Conservation (phyloP, 2,329 filamentous ascomycete species). For the Trichoderma simmonsii region DNA sequence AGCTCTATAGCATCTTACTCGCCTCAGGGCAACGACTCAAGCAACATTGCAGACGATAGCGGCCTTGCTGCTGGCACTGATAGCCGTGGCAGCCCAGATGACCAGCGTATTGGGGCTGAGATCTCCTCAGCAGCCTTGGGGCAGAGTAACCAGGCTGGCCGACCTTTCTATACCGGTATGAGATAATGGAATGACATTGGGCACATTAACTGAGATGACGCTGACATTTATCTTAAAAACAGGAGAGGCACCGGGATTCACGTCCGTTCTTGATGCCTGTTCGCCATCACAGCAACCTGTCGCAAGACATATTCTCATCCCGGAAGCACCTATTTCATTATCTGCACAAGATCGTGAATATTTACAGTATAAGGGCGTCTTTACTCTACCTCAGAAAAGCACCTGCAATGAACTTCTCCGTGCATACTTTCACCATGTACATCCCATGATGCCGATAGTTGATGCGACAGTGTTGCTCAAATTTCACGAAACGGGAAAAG, state of each 20-base stretch:
- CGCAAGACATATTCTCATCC: neutral
- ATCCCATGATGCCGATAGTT: conserved; percentile 2
- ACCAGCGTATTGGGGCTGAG: neutral
- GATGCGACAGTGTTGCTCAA: conserved; percentile 4
- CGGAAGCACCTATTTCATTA: neutral
- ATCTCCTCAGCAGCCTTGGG: neutral
- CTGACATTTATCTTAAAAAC: neutral
- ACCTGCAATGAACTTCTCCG: neutral
- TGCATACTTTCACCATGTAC: conserved; percentile 13
- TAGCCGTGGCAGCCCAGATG: neutral
- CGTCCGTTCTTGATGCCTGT: neutral
- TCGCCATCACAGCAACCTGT: neutral
- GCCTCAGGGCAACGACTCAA: neutral
- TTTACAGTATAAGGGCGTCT: neutral
- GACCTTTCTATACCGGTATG: neutral
- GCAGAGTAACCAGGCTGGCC: neutral
- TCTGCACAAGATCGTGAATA: neutral
- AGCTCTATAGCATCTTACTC: neutral
- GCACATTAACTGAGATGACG: neutral
- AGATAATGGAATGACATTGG: too few relatives aligned
- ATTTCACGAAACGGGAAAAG: neutral
- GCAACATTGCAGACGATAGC: neutral
- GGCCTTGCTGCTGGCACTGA: neutral
- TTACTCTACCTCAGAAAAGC: neutral
- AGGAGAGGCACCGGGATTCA: neutral